A percentile compares a stretch with the other conserved stretches of the same genome.
phyloP scores from a whole-genome alignment of 305 asterid genomes.

The Euphrasia arctica region DNA sequence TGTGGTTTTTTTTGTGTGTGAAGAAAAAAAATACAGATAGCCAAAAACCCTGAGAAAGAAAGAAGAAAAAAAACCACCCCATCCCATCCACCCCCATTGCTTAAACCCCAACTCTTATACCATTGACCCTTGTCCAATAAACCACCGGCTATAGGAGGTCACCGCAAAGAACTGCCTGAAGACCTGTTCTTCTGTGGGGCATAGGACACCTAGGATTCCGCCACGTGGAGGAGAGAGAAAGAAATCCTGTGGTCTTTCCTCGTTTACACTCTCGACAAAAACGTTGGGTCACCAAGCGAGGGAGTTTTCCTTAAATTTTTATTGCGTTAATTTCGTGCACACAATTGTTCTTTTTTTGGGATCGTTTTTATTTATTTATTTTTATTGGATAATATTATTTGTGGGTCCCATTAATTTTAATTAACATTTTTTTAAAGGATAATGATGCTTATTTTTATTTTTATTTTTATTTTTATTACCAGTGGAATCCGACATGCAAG shows the following conservation, averaged over 20 bases:
- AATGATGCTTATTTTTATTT: neutral
- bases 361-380: neutral
- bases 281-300: conserved; percentile 77
- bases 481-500: conserved; percentile 33
- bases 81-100: conserved; percentile 34
- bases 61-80: conserved; percentile 48
- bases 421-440: conserved; percentile 14
- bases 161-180: conserved; percentile 61
- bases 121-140: conserved; percentile 46
- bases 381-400: conserved; percentile 7
- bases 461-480: conserved; percentile 23
- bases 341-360: conserved; percentile 16
- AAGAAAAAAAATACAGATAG: neutral
- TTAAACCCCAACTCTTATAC: conserved; percentile 95
- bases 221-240: conserved; percentile 58
- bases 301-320: conserved; percentile 39
- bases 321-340: conserved; percentile 27
- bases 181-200: conserved; percentile 58
- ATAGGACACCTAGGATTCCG: neutral
- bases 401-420: too few relatives aligned
- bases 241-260: conserved; percentile 50
- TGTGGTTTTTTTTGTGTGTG: neutral
- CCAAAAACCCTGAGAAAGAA: conserved; percentile 67
- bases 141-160: conserved; percentile 54
- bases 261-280: conserved; percentile 58